These are phyloP conservation scores for Colletotrichum sp. DNA, from an alignment of 2,329 filamentous ascomycete genomes.

Conservation along the genomic window DNA sequence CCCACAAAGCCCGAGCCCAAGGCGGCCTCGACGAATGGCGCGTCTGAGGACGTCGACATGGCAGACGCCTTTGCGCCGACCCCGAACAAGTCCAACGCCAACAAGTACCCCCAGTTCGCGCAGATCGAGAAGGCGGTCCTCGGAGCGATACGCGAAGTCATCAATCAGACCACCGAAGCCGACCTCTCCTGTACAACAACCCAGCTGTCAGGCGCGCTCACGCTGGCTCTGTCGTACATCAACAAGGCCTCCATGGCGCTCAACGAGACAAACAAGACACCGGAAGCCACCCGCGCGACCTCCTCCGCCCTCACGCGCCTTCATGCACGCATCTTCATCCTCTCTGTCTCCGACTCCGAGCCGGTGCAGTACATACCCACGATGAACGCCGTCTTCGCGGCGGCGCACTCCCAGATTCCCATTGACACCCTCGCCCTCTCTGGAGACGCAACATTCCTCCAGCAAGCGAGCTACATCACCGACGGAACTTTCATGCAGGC, in stretches of 20 bases:
- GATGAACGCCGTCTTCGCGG: slow-evolving; percentile 98
- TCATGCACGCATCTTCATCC: slow-evolving; percentile 83
- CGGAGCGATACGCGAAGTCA: slow-evolving; percentile 73
- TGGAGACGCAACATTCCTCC: slow-evolving; percentile 87
- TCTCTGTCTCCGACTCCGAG: slow-evolving; percentile 86
- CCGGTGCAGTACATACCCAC: slow-evolving; percentile 95
- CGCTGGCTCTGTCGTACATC: slow-evolving; percentile 87
- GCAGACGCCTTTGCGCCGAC: slow-evolving; percentile 41
- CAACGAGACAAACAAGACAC: slow-evolving; percentile 57
- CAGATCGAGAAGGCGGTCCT: slow-evolving; percentile 84
- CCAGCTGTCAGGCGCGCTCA: slow-evolving; percentile 89
- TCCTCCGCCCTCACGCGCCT: slow-evolving; percentile 52
- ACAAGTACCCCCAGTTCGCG: slow-evolving; percentile 94
- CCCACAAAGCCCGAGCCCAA: slow-evolving; percentile 53
- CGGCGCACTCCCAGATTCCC: slow-evolving; percentile 84
- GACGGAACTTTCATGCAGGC: slow-evolving; percentile 61
- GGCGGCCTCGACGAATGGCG: slow-evolving; percentile 18
- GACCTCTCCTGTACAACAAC: slow-evolving; percentile 80
- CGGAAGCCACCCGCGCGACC: slow-evolving; percentile 39
- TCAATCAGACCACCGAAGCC: slow-evolving; percentile 68
- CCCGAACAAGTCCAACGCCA: slow-evolving; percentile 58
- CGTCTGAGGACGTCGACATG: slow-evolving; percentile 65
- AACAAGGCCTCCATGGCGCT: slow-evolving; percentile 78
- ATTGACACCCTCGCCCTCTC: slow-evolving; percentile 91
- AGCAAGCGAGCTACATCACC: slow-evolving; percentile 79